These are phyloP conservation scores for Astrothelium subdiscretum DNA, from an alignment of 495 filamentous ascomycete genomes.

Conservation along the genomic window DNA sequence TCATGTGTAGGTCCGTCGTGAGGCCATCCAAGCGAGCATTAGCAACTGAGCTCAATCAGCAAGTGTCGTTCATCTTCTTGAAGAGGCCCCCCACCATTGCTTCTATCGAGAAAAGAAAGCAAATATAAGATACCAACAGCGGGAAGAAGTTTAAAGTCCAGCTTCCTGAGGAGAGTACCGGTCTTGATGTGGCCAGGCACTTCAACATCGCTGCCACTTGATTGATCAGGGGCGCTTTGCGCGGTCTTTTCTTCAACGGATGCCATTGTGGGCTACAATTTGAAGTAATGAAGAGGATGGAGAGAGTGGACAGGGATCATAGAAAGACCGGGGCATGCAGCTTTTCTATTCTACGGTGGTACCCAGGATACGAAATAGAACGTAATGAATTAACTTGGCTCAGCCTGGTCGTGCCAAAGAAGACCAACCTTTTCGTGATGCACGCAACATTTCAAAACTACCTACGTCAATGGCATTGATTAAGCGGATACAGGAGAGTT, in stretches of 20 bases:
- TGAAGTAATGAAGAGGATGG: not conserved
- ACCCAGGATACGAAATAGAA: too few species aligned
- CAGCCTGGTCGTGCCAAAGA: not conserved
- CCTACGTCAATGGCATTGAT: not conserved
- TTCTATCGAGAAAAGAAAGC: slow-evolving; percentile 62
- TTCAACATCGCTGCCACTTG: not conserved
- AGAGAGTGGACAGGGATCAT: not conserved
- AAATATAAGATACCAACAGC: slow-evolving; percentile 58
- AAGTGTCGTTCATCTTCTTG: not conserved
- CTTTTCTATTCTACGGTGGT: not conserved
- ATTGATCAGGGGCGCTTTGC: not conserved
- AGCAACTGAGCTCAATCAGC: slow-evolving; percentile 29
- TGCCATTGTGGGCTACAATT: not conserved
- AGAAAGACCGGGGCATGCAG: not conserved
- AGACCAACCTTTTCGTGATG: not conserved
- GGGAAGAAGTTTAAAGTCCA: slow-evolving; percentile 54
- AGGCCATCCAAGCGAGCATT: slow-evolving; percentile 54
- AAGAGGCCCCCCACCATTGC: slow-evolving; percentile 43
- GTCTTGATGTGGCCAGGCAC: not conserved
- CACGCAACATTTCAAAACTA: not conserved
- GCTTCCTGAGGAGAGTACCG: slow-evolving; percentile 45
- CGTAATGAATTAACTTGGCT: too few species aligned
- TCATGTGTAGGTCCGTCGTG: slow-evolving; percentile 50
- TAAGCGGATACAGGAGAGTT: not conserved
- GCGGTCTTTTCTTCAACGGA: not conserved